These are phyloP conservation scores for Claviceps humidiphila DNA, from an alignment of 2,329 filamentous ascomycete genomes.

Conservation along the genomic window DNA sequence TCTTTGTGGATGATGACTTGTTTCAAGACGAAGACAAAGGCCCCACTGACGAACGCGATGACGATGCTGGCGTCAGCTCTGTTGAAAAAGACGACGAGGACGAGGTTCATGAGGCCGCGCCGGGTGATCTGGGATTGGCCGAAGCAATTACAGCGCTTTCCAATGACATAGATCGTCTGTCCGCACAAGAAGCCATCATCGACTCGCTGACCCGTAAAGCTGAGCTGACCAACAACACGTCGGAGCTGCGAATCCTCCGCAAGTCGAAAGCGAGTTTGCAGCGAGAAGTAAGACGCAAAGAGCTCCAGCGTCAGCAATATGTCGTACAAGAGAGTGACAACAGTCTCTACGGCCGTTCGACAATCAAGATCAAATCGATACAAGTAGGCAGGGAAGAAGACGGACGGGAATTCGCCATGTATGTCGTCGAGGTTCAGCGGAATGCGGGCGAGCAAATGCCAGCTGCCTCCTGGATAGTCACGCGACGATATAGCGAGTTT, in stretches of 20 bases:
- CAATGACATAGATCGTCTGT: constrained; percentile 78
- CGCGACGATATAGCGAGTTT: constrained; percentile 92
- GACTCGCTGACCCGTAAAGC: constrained; percentile 88
- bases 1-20: constrained; percentile 86
- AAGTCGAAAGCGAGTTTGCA: constrained; percentile 92
- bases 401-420: constrained; percentile 85
- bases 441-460: constrained; percentile 92
- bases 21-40: constrained; percentile 83
- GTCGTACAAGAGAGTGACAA: constrained; percentile 97
- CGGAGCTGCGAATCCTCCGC: constrained; percentile 77
- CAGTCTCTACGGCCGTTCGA: constrained; percentile 84
- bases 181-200: constrained; percentile 78
- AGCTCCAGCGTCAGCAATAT: constrained; percentile 92
- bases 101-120: constrained; percentile 84
- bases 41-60: constrained; percentile 64
- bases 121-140: constrained; percentile 81
- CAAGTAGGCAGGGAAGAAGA: constrained; percentile 87
- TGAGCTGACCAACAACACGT: constrained; percentile 91
- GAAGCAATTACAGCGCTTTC: constrained; percentile 86
- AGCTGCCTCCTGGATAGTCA: constrained; percentile 85
- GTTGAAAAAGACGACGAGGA: constrained; percentile 50
- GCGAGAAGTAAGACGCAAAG: constrained; percentile 83
- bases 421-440: constrained; percentile 81
- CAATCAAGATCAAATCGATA: constrained; percentile 79
- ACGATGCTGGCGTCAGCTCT: constrained; percentile 49